phyloP scores from a whole-genome alignment of 2,329 filamentous ascomycete species.

The Corinectria fuckeliana region DNA sequence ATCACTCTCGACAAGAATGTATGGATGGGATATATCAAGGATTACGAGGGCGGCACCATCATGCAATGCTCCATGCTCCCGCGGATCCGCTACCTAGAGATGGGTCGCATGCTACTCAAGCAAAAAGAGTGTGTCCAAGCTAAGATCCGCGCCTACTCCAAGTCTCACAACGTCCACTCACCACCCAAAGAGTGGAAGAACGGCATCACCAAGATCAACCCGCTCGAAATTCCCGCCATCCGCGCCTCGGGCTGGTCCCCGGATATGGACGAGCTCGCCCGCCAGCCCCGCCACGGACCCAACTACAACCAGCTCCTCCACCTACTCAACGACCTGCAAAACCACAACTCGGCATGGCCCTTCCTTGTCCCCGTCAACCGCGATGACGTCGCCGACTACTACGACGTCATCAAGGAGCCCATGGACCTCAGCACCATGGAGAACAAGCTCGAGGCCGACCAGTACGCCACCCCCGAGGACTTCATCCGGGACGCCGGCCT shows the following conservation, averaged over 20 bases:
- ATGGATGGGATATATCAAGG: conserved; percentile 99
- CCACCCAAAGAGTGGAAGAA: conserved; percentile 88
- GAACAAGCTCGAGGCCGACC: conserved; percentile 89
- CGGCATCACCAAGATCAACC: conserved; percentile 77
- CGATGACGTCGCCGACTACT: conserved; percentile 98
- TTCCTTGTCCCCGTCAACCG: conserved; percentile 93
- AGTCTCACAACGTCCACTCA: conserved; percentile 84
- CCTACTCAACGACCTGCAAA: conserved; percentile 93
- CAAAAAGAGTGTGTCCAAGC: conserved; percentile 95
- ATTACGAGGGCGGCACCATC: conserved; percentile 97
- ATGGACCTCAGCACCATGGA: conserved; percentile 99
- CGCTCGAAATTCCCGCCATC: conserved; percentile 86
- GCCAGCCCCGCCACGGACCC: conserved; percentile 92
- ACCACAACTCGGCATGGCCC: conserved; percentile 91
- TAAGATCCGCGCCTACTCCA: conserved; percentile 91
- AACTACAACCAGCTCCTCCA: conserved; percentile 95
- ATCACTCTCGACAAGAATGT: conserved; percentile 88
- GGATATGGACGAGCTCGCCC: conserved; percentile 96
- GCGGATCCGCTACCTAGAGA: conserved; percentile 91
- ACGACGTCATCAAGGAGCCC: conserved; percentile 96
- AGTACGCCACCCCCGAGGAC: conserved; percentile 90
- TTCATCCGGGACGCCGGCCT: conserved; percentile 89
- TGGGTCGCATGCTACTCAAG: conserved; percentile 91
- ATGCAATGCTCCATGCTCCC: conserved; percentile 99
- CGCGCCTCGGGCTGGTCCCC: conserved; percentile 92